Evolutionary conservation across 495 filamentous ascomycete genomes (phyloP), one percentile per base, ranked within the genome.

Genomic region (Hypomontagnella submonticulosa): DNA sequence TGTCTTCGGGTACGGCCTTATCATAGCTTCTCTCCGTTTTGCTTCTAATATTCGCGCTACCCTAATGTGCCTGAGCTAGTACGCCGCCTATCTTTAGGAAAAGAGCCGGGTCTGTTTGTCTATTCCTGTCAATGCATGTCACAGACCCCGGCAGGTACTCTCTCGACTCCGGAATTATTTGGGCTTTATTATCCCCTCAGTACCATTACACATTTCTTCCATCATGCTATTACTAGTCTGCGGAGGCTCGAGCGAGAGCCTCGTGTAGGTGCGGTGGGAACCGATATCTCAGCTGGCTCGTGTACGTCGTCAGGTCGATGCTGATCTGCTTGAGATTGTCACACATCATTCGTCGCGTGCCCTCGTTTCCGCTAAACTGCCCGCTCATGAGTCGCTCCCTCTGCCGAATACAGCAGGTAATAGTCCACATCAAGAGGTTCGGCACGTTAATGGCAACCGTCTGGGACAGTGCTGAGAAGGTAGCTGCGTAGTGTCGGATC

Each of bases 301-400:
- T 94, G 79, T 97, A 99, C 33, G 96, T 88, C 83, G 94, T 96
- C 56, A 97, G 74, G 77, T 97, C 95, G 71, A 90, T 89, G 48
- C 88, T 92, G 71, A 87, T 90, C 68, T 88, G 84, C 75, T 89
- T 85, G 67, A 96, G 77, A 66, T 88, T 80, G 38, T 88, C 86
- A 16, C 88, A 83, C 76, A 95, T 84, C 55, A 72, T 63, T 53
- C 84, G 82, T 57, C 85, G 81, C 65, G 87, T 88, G 61, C 87
- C 88, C 54, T 88, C 88, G 70, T 91, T 85, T 54, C 85, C 92
- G 51, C 88, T 89, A 72, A 87, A 97, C 60, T 85, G 80, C 18
- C 85, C 84, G 37, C 77, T 82, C 56, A 79, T 81, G 41, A 97
- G 77, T 18, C 83, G 74, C 59, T 89, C 88, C 33, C 92, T 85